Conservation (phyloP, 192 early-diverging fungal species). For the Chytriomyces sp. region DNA sequence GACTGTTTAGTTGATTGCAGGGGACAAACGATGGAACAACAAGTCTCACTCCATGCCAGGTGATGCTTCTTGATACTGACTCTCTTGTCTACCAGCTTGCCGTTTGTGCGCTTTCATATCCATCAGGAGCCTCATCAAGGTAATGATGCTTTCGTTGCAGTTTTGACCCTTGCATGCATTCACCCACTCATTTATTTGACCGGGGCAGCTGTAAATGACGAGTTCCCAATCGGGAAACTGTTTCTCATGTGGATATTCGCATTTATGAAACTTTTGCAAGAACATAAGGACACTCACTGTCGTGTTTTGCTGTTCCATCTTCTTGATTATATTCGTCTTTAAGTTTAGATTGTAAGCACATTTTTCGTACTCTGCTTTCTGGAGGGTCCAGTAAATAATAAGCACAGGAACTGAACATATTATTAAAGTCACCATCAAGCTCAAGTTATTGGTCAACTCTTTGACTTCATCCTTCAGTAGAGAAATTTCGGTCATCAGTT, state of each 20-base stretch:
- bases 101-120: conserved; percentile 1
- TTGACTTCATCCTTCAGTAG: background rate
- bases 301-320: conserved; percentile 6
- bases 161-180: conserved; percentile 46
- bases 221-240: conserved; percentile 57
- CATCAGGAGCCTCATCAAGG: conserved; percentile 47
- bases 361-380: conserved; percentile 3
- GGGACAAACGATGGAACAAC: too few relatives aligned
- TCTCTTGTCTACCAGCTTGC: too few relatives aligned
- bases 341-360: background rate
- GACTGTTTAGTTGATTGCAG: too few relatives aligned
- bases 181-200: conserved; percentile 44
- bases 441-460: background rate
- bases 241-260: too few relatives aligned
- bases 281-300: conserved; percentile 15
- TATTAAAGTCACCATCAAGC: background rate
- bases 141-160: conserved; percentile 54
- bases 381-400: background rate
- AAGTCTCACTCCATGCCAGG: too few relatives aligned
- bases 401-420: background rate
- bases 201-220: conserved; percentile 41
- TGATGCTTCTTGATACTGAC: too few relatives aligned
- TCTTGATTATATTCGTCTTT: conserved; percentile 21
- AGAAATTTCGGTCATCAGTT: background rate
- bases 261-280: background rate